Evolutionary conservation across 2,329 filamentous ascomycete species (phyloP).

Genomic region (Cladosporium colombiae): DNA sequence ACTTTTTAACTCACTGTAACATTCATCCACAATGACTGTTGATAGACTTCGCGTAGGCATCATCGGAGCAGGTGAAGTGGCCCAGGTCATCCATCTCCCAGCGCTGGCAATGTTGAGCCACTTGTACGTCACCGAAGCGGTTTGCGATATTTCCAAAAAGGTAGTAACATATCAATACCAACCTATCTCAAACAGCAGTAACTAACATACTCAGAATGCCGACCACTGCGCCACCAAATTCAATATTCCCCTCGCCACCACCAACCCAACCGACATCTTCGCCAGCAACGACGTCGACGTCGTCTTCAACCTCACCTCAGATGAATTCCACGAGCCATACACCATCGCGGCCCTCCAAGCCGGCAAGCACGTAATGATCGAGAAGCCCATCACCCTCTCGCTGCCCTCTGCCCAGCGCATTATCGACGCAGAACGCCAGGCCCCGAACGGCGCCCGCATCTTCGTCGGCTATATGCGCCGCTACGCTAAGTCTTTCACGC

Average conservation of each 20-base stretch:
- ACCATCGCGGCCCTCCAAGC: constrained; percentile 54
- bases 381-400: constrained; percentile 59
- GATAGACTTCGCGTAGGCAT: constrained; percentile 41
- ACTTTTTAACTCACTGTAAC: not conserved
- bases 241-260: constrained; percentile 37
- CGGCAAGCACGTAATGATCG: constrained; percentile 60
- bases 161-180: constrained; percentile 22
- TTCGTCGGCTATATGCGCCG: constrained; percentile 64
- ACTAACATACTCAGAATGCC: constrained; percentile 24
- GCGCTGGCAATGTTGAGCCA: constrained; percentile 48
- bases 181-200: constrained; percentile 21
- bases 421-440: constrained; percentile 50
- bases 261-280: constrained; percentile 46
- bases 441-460: constrained; percentile 45
- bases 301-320: constrained; percentile 55
- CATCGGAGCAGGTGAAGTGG: constrained; percentile 50
- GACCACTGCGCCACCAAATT: constrained; percentile 44
- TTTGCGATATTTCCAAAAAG: constrained; percentile 55
- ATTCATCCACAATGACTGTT: not conserved
- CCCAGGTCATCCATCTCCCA: constrained; percentile 54
- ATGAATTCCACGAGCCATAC: constrained; percentile 58
- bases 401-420: constrained; percentile 51
- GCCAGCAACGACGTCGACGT: constrained; percentile 50
- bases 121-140: constrained; percentile 49
- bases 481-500: constrained; percentile 58